Conservation (phyloP, 2,329 filamentous ascomycete genomes). For the Mycosphaerella sp. region DNA sequence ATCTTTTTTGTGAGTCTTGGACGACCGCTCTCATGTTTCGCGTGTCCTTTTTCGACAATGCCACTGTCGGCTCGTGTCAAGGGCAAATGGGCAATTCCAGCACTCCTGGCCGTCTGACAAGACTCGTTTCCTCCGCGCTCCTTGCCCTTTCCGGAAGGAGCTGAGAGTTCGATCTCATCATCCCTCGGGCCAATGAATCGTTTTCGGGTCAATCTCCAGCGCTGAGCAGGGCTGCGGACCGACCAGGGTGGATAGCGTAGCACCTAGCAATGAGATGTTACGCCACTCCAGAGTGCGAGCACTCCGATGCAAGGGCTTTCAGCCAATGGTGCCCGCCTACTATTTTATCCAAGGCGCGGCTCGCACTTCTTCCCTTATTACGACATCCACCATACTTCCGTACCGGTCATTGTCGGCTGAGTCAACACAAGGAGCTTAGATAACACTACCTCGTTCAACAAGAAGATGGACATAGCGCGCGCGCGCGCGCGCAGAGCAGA, state of each 20-base stretch:
- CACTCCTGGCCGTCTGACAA: not conserved
- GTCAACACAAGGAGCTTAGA: not conserved
- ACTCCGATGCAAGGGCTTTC: slow-evolving; percentile 12
- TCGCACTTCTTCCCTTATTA: slow-evolving; percentile 8
- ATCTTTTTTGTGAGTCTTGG: not conserved
- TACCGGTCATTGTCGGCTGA: slow-evolving; percentile 12
- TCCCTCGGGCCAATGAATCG: slow-evolving; percentile 17
- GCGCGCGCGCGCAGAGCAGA: not conserved
- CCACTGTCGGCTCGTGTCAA: not conserved
- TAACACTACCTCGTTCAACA: too few relatives aligned
- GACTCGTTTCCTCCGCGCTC: slow-evolving; percentile 1
- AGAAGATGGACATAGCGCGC: slow-evolving; percentile 3
- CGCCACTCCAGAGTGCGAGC: slow-evolving; percentile 15
- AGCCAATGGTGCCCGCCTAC: slow-evolving; percentile 1
- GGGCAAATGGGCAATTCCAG: not conserved
- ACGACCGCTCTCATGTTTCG: not conserved
- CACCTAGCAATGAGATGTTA: slow-evolving; percentile 15
- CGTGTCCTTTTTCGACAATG: not conserved
- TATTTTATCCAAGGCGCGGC: slow-evolving; percentile 15
- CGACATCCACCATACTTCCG: slow-evolving; percentile 10
- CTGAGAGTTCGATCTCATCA: not conserved
- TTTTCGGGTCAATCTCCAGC: slow-evolving; percentile 18
- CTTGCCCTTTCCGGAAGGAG: slow-evolving; percentile 8
- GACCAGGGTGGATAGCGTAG: slow-evolving; percentile 16
- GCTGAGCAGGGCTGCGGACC: slow-evolving; percentile 12